Conservation (phyloP, 257 asterid genomes). For the Solanum okadae region DNA sequence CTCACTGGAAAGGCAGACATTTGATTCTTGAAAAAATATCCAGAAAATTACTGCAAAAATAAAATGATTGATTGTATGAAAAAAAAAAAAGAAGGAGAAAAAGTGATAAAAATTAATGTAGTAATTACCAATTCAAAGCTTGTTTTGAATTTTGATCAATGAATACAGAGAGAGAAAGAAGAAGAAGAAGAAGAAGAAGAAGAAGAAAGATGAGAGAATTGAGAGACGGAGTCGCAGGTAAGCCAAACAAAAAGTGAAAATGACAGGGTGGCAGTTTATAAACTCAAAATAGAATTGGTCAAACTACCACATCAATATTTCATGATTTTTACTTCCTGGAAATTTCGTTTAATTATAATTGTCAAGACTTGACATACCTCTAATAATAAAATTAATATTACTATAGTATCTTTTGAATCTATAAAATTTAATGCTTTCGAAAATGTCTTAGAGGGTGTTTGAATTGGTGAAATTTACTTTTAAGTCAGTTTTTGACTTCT, state of each 20-base stretch:
- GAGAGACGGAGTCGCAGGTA: constrained; percentile 3
- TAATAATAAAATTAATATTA: too few relatives aligned
- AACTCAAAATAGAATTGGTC: constrained; percentile 20
- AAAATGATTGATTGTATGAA: neutral
- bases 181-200: neutral
- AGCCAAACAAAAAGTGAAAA: constrained; percentile 14
- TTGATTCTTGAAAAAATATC: constrained; percentile 16
- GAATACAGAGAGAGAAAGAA: neutral
- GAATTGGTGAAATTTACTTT: fast-evolving
- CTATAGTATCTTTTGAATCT: too few relatives aligned
- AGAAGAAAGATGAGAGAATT: neutral
- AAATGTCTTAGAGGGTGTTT: too few relatives aligned
- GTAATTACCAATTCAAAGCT: neutral
- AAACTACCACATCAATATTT: constrained; percentile 15
- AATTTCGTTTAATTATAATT: neutral
- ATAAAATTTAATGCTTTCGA: too few relatives aligned
- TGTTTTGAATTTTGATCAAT: neutral
- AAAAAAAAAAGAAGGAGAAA: neutral
- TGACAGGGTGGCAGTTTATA: constrained; percentile 21
- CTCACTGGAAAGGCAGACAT: constrained; percentile 15
- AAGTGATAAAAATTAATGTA: neutral
- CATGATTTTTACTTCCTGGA: neutral
- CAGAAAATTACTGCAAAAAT: constrained; percentile 8
- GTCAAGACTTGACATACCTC: too few relatives aligned
- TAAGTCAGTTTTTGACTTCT: too few relatives aligned